Conservation (phyloP, 306 rosid species). For the Dalbergia cochinchinensis region DNA sequence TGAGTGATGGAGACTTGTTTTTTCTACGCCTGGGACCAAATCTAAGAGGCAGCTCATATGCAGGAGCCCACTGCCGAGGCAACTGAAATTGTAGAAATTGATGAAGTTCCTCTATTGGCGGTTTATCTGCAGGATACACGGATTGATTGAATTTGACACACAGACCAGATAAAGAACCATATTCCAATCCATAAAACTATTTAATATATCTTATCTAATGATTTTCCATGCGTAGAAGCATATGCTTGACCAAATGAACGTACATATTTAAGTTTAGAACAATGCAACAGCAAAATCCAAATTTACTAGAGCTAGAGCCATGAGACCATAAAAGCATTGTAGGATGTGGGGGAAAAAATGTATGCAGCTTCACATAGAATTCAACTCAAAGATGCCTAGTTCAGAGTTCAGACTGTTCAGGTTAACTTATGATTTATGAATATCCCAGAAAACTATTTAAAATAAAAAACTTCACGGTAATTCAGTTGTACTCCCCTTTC, state of each 20-base stretch:
- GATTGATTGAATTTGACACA: no score
- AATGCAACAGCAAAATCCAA: background rate
- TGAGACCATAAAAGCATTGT: background rate
- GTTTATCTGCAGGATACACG: slow-evolving; percentile 75
- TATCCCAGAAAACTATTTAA: background rate
- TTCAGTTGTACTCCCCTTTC: background rate
- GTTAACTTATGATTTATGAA: background rate
- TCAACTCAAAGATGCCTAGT: background rate
- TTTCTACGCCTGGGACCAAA: slow-evolving; percentile 62
- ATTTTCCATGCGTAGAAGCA: background rate
- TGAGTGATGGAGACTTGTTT: slow-evolving; percentile 71
- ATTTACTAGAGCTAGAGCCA: background rate
- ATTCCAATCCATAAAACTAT: no score
- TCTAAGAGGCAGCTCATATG: slow-evolving; percentile 77
- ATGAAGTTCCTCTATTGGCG: slow-evolving; percentile 85
- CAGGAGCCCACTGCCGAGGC: slow-evolving; percentile 97
- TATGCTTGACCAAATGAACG: background rate
- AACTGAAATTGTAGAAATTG: slow-evolving; percentile 90
- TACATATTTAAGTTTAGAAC: background rate
- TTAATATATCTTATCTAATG: background rate
- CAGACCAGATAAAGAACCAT: no score
- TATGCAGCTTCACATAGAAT: background rate
- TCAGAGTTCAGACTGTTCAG: background rate
- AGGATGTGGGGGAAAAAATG: no score
- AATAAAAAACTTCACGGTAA: background rate